Evolutionary conservation across 2,329 filamentous ascomycete species (phyloP), one percentile per base, ranked within the genome.

Genomic region (Calonectria henricotiae): DNA sequence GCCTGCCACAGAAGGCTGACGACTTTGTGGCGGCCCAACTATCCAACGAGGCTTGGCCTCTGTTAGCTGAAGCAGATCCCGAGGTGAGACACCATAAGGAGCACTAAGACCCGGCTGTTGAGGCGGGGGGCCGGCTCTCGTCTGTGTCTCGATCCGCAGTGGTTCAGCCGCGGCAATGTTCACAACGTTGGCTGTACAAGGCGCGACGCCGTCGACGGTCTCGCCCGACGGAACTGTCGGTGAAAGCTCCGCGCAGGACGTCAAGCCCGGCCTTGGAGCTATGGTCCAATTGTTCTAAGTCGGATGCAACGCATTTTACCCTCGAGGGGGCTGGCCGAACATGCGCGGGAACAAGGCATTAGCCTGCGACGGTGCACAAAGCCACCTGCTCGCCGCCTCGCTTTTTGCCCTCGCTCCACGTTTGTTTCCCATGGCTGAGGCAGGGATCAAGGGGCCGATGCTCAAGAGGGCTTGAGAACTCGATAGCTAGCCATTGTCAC

Each of bases 341-440:
- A 77, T 75, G 70, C 69, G 71, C 77, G 76, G 77, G 75, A 78
- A 67, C 72, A 62, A 77, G 65, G 68, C 75, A 76, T 74, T 78
- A 78, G 76, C 71, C 67, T 67, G 70, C 71, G 66, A 74, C 65
- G 69, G 71, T 68, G 71, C 65, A 67, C 70, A 67, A 72, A 74
- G 68, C 67, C 71, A 70, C 63, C 69, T 62, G 61, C 55, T 58
- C 39, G 61, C 43, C 62, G 60, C 44, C 58, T 68, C 27, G 32
- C 27, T 27, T 8, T n/a, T 70, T 47, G 62, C 64, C 43, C 65
- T 70, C 60, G 55, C 68, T 73, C 70, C 58, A 71, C 68, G 71
- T 70, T 71, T 73, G 73, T 68, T 71, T 75, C 68, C 62, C 61
- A 66, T 70, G 30, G 67, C 62, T 65, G 58, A 72, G 32, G 47